Percentiles rank a stretch among this genome's conserved stretches.
These are phyloP conservation scores for Blastobotrys elegans DNA, from an alignment of 1,139 yeast genomes.

Conservation along the genomic window DNA sequence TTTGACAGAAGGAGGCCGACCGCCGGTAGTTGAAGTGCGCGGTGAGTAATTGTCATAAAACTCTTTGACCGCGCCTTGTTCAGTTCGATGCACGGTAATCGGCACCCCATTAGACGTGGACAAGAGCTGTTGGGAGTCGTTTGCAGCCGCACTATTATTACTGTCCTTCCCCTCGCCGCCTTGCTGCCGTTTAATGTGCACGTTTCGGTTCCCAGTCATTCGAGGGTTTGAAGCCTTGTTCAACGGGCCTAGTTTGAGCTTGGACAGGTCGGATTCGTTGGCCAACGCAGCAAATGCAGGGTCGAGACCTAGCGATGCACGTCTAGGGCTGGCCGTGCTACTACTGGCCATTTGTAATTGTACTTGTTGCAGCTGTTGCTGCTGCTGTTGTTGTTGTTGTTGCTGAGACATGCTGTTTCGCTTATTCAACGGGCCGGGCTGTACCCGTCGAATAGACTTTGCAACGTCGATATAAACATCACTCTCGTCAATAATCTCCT, in stretches of 20 bases:
- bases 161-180: not conserved
- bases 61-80: constrained; percentile 43
- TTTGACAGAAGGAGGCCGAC: not conserved
- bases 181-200: constrained; percentile 35
- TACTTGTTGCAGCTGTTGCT: not conserved
- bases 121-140: not conserved
- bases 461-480: constrained; percentile 92
- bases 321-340: constrained; percentile 6
- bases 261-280: constrained; percentile 15
- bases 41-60: constrained; percentile 17
- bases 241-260: constrained; percentile 36
- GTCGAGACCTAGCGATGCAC: constrained; percentile 26
- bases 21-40: not conserved
- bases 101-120: constrained; percentile 14
- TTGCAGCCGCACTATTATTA: not conserved
- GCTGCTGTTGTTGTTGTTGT: not conserved
- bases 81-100: constrained; percentile 42
- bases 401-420: constrained; percentile 31
- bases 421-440: constrained; percentile 81
- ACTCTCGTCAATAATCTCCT: constrained; percentile 95
- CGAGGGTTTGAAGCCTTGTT: constrained; percentile 83
- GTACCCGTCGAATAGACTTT: constrained; percentile 66
- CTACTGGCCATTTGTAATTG: not conserved
- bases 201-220: constrained; percentile 56
- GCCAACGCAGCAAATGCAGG: constrained; percentile 21